Evolutionary conservation across 1,284 basidiomycete species (phyloP).

Genomic region (Inonotus hispidus): DNA sequence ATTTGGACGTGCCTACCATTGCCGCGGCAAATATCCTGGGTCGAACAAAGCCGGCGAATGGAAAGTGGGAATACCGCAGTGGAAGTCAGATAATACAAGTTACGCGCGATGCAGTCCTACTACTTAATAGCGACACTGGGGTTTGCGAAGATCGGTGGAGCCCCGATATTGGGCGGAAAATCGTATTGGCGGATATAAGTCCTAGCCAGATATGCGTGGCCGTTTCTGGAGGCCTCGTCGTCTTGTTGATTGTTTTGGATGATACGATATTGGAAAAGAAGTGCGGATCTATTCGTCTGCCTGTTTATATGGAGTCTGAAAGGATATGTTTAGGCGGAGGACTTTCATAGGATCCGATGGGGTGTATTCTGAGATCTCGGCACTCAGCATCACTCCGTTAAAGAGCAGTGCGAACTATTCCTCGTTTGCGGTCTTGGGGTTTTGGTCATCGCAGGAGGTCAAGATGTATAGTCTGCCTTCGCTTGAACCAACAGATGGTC

Average conservation of each 20-base stretch:
- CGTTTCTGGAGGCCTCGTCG: slow-evolving; percentile 9
- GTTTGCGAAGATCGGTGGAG: slow-evolving; percentile 9
- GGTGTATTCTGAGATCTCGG: slow-evolving; percentile 48
- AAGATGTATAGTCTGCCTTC: slow-evolving; percentile 49
- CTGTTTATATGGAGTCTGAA: neutral
- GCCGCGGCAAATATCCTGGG: slow-evolving; percentile 54
- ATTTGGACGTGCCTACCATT: slow-evolving; percentile 51
- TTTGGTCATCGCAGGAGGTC: slow-evolving; percentile 71
- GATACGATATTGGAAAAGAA: slow-evolving; percentile 8
- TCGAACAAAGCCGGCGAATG: slow-evolving; percentile 27
- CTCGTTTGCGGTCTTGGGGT: slow-evolving; percentile 54
- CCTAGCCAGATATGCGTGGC: slow-evolving; percentile 18
- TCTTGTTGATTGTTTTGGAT: slow-evolving; percentile 9
- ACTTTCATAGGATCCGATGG: slow-evolving; percentile 21
- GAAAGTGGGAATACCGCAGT: slow-evolving; percentile 39
- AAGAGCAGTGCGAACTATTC: slow-evolving; percentile 44
- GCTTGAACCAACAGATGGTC: slow-evolving; percentile 38
- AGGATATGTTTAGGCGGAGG: slow-evolving; percentile 13
- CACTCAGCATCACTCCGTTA: slow-evolving; percentile 55
- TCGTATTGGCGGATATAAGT: slow-evolving; percentile 17
- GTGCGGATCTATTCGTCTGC: neutral
- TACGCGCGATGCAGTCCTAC: slow-evolving; percentile 31
- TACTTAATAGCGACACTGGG: slow-evolving; percentile 5
- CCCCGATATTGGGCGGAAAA: slow-evolving; percentile 2
- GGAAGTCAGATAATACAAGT: slow-evolving; percentile 67